phyloP scores from a whole-genome alignment of 495 filamentous ascomycete species.

The Hypomontagnella monticulosa region DNA sequence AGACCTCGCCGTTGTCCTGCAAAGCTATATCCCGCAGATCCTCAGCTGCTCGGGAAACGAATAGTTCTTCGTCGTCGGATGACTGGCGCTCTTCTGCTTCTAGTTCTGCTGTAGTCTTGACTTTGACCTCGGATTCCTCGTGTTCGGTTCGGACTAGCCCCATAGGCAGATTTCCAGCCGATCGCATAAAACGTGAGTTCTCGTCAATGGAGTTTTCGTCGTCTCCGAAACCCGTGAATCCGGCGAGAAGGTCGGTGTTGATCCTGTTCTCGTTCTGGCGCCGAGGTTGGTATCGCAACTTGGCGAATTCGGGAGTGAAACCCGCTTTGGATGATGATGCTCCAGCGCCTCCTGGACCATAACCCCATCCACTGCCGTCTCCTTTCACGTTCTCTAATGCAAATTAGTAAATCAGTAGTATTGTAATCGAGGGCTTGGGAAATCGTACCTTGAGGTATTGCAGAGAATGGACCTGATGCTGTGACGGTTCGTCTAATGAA shows the following conservation, averaged over 20 bases:
- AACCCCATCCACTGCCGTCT: constrained; percentile 46
- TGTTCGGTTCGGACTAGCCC: constrained; percentile 64
- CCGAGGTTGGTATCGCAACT: constrained; percentile 41
- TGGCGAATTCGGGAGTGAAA: constrained; percentile 8
- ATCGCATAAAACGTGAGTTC: constrained; percentile 44
- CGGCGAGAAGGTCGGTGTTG: constrained; percentile 55
- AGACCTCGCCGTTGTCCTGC: constrained; percentile 47
- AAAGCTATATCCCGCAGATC: constrained; percentile 48
- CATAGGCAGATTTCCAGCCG: constrained; percentile 52
- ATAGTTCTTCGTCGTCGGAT: constrained; percentile 57
- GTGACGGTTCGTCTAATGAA: constrained; percentile 47
- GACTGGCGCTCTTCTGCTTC: constrained; percentile 51
- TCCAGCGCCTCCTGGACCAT: constrained; percentile 46
- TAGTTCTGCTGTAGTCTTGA: constrained; percentile 64
- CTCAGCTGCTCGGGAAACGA: constrained; percentile 45
- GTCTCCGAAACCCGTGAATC: constrained; percentile 41
- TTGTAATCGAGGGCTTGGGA: not conserved
- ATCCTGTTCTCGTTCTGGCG: constrained; percentile 48
- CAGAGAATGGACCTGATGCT: constrained; percentile 53
- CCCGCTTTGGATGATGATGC: constrained; percentile 30
- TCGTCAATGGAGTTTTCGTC: constrained; percentile 37
- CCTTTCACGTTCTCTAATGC: constrained; percentile 43
- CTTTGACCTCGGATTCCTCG: constrained; percentile 59
- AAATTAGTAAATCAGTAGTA: constrained; percentile 25
- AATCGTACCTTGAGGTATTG: constrained; percentile 46